phyloP scores from a whole-genome alignment of 148 eudicot genomes.

The Rhododendron simsii region DNA sequence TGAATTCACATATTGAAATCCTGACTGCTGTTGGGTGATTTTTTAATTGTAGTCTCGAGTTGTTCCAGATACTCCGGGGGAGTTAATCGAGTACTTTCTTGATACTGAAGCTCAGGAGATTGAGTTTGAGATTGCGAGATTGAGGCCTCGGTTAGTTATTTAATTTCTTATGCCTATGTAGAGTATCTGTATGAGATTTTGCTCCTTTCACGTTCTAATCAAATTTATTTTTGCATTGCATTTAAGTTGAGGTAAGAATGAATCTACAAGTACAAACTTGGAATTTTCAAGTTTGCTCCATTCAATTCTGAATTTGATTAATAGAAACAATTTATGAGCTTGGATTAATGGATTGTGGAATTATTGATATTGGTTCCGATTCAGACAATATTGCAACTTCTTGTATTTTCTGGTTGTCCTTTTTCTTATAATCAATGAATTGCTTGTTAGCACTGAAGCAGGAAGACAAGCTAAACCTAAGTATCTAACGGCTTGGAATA shows the following conservation, averaged over 20 bases:
- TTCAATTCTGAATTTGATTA: neutral
- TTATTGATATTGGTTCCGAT: neutral
- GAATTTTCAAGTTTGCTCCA: neutral
- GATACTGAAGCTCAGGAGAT: constrained; percentile 97
- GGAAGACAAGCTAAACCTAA: neutral
- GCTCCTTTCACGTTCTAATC: neutral
- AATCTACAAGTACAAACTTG: neutral
- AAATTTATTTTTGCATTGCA: neutral
- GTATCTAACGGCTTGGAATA: neutral
- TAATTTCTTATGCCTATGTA: too few relatives aligned
- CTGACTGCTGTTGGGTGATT: neutral
- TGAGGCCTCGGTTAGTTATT: constrained; percentile 70
- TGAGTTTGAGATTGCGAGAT: constrained; percentile 76
- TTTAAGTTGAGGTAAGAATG: neutral
- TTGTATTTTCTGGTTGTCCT: neutral
- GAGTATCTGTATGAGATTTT: neutral
- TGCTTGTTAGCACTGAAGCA: neutral
- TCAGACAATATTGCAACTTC: neutral
- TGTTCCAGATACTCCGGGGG: constrained; percentile 53
- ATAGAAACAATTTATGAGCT: neutral
- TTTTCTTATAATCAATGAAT: neutral
- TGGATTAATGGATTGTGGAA: neutral
- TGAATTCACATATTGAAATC: neutral
- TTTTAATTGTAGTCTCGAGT: constrained; percentile 52
- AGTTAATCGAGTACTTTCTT: constrained; percentile 78